Base-by-base conservation (phyloP, 2,329 filamentous ascomycete genomes). In the Arthroderma uncinatum region DNA sequence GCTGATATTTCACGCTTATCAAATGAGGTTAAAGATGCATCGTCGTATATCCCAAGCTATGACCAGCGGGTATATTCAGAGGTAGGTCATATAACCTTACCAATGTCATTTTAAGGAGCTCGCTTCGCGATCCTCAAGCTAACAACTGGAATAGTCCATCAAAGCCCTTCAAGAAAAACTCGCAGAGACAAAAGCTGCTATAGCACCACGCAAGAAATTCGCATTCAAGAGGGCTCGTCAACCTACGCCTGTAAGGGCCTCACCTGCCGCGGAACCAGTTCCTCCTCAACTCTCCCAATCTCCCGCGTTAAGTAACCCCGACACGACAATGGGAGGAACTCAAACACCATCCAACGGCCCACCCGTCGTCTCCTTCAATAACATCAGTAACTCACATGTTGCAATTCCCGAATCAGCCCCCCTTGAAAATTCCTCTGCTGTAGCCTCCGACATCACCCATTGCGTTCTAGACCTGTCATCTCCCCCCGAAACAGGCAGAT, bases 21-120 rank as follows among this genome's bases (percentile, higher is more conserved):
- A 1, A 86, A 86, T 62, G 85, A 93, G 64, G 87, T 96, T 39
- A 85, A 88, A 63, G 90, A 96, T 72, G 87, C 88, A 0, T 82
- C 86, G 1, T 84, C 85, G 57, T 89, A 85, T 63, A 82, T 95
- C 14, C 90, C 93, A 2, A 83, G 89, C 6, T 94, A 96, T 68
- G 93, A 97, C 66, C 89, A 93, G 70, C 83, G 88, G 64, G 85
- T 86, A 23, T 97, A 95, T 67, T 82, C 85, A 44, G 84, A 91
- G 74, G 88, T 90, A 72, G 56, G 64, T 60, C 16, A 28, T 19
- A 7, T 5, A 16, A 16, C 14, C 19, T 44, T 44, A 44, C 6
- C 39, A 44, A n/a, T n/a, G n/a, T n/a, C n/a, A n/a, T n/a, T n/a
- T n/a, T n/a, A n/a, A n/a, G n/a, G n/a, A n/a, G n/a, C n/a, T n/a